Percentiles rank a stretch among this genome's conserved stretches.
phyloP scores from a whole-genome alignment of 768 basidiomycete species.

The Rhizopogon vulgaris region DNA sequence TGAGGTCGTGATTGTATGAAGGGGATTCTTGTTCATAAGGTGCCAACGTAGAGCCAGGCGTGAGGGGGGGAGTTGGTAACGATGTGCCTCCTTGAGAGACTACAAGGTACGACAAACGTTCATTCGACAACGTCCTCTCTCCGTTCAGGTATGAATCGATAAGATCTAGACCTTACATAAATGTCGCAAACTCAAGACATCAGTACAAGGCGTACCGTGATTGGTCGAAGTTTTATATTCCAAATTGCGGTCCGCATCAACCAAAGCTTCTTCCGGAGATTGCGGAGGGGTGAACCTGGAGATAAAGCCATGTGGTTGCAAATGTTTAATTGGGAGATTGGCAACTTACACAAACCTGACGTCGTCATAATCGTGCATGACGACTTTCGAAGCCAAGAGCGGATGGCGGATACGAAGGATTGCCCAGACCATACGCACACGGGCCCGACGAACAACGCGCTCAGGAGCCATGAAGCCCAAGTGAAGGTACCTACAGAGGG shows the following conservation, averaged over 20 bases:
- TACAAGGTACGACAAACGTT: slow-evolving; percentile 61
- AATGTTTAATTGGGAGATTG: not conserved
- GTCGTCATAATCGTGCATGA: slow-evolving; percentile 57
- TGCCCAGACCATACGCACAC: slow-evolving; percentile 63
- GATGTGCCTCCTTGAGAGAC: slow-evolving; percentile 28
- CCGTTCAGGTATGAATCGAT: slow-evolving; percentile 75
- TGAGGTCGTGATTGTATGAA: slow-evolving; percentile 45
- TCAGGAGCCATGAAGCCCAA: slow-evolving; percentile 54
- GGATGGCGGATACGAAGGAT: slow-evolving; percentile 68
- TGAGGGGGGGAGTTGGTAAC: slow-evolving; percentile 28
- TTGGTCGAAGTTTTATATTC: slow-evolving; percentile 46
- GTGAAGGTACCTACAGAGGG: slow-evolving; percentile 64
- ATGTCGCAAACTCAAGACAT: not conserved
- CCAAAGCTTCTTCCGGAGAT: slow-evolving; percentile 38
- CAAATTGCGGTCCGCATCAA: slow-evolving; percentile 40
- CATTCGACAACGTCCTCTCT: slow-evolving; percentile 61
- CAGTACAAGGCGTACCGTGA: slow-evolving; percentile 37
- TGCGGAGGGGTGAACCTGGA: slow-evolving; percentile 42
- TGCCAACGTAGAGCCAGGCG: slow-evolving; percentile 18
- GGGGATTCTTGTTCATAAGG: slow-evolving; percentile 8
- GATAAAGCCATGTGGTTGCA: not conserved
- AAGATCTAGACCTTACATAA: slow-evolving; percentile 34
- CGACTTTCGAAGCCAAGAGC: slow-evolving; percentile 56
- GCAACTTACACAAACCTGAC: slow-evolving; percentile 58
- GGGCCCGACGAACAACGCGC: slow-evolving; percentile 33